Evolutionary conservation across 345 rosid species (phyloP).

Genomic region (Ceriops tagal): DNA sequence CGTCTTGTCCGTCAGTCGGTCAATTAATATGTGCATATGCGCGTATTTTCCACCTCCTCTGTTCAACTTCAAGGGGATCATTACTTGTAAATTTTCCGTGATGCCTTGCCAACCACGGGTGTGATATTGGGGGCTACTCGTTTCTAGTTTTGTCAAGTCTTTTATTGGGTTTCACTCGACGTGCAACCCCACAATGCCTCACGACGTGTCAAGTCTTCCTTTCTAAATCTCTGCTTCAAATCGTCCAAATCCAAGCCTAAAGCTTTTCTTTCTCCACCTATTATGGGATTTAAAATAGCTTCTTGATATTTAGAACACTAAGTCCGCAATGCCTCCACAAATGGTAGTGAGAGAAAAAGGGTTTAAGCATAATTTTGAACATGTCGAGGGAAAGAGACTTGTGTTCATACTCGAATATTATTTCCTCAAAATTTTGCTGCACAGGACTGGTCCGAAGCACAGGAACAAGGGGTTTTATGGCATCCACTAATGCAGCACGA

Average conservation of each 20-base stretch:
- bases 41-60: too few relatives aligned
- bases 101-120: too few relatives aligned
- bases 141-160: too few relatives aligned
- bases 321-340: constrained; percentile 27
- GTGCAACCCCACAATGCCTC: too few relatives aligned
- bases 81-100: too few relatives aligned
- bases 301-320: constrained; percentile 33
- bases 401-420: constrained; percentile 25
- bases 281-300: constrained; percentile 41
- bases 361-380: not conserved
- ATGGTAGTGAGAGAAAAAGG: not conserved
- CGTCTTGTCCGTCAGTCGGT: too few relatives aligned
- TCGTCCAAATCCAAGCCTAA: constrained; percentile 10
- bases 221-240: constrained; percentile 18
- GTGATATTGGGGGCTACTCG: too few relatives aligned
- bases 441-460: constrained; percentile 63
- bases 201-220: too few relatives aligned
- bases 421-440: constrained; percentile 55
- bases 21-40: too few relatives aligned
- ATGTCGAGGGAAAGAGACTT: not conserved
- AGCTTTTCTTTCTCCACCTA: constrained; percentile 33
- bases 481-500: constrained; percentile 54
- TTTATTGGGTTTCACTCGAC: too few relatives aligned
- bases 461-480: constrained; percentile 56
- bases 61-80: too few relatives aligned